These are phyloP conservation scores for Zymoseptoria ardabiliae DNA, from an alignment of 2,329 filamentous ascomycete species.

Conservation along the genomic window DNA sequence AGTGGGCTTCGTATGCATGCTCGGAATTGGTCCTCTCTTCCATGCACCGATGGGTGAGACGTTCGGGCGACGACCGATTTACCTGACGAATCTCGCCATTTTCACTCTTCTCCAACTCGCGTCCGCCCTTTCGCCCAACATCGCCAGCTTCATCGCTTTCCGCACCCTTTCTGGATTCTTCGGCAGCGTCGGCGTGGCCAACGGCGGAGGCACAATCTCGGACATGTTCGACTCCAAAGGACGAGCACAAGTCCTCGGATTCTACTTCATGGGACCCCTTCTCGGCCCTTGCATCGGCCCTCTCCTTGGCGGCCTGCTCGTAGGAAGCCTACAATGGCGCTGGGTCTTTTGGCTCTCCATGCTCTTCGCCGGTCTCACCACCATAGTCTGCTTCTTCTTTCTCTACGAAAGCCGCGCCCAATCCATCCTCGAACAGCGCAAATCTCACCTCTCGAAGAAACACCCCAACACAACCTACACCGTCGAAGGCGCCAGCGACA, in stretches of 20 bases:
- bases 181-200: constrained; percentile 43
- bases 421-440: constrained; percentile 31
- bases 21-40: constrained; percentile 41
- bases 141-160: constrained; percentile 35
- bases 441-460: constrained; percentile 27
- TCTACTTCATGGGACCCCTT: constrained; percentile 36
- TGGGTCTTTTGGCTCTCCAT: constrained; percentile 41
- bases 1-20: constrained; percentile 43
- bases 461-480: constrained; percentile 32
- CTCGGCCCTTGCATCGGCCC: constrained; percentile 34
- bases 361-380: constrained; percentile 33
- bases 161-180: constrained; percentile 42
- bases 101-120: constrained; percentile 42
- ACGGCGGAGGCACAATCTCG: constrained; percentile 43
- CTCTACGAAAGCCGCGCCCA: constrained; percentile 37
- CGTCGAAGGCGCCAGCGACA: constrained; percentile 34
- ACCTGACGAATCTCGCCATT: constrained; percentile 36
- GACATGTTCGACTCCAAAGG: constrained; percentile 43
- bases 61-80: constrained; percentile 39
- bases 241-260: constrained; percentile 38
- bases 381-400: constrained; percentile 35
- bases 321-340: constrained; percentile 38
- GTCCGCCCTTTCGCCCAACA: constrained; percentile 40
- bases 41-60: constrained; percentile 42
- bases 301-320: constrained; percentile 36